Base-by-base conservation (phyloP, 176 grass and related monocot genomes). In the Chloris gayana region DNA sequence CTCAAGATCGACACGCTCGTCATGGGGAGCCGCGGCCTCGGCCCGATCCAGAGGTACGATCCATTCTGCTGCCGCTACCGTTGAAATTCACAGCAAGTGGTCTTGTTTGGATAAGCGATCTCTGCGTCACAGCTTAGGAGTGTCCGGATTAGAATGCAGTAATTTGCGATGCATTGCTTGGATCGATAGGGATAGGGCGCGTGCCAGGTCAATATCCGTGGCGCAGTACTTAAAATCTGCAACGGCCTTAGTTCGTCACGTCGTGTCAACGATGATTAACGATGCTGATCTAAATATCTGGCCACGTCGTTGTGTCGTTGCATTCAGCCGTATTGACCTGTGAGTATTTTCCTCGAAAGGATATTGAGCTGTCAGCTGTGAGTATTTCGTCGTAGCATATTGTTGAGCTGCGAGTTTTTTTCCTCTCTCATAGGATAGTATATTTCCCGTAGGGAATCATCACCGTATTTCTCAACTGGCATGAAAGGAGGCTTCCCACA, bases 21-120 rank as follows among this genome's bases (percentile, higher is more conserved):
- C 62, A 90, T 94, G 87, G 94, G 94, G 1, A 97, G 91, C 70
- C 88, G 94, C 80, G 94, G 94, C 41, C 94, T 97, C 56, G 81
- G 94, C 80, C 57, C 80, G 46, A 89, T 97, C 67, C 84, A 97
- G 87, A 90, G 94, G 94, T 97, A 84, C 29, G 1, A 7, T 38
- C 2, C 1, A 57, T 15, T 6, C 47, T 14, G 6, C 21, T 19
- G 44, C 15, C 29, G 7, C 14, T 17, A 0, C 11, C 34, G 9
- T 35, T 34, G 4, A 50, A 50, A 14, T 77, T 47, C 42, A 54
- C n/a, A n/a, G n/a, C n/a, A n/a, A n/a, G n/a, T n/a, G 24, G 72
- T 75, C 33, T 76, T 34, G 33, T 64, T 80, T 25, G 53, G 53
- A 69, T 54, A 29, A 19, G 31, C 47, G 47, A 50, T 50, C 4